Evolutionary conservation across 1,284 basidiomycete species (phyloP), one percentile per base, ranked within the genome.

Genomic region (Heterobasidion irregulare): DNA sequence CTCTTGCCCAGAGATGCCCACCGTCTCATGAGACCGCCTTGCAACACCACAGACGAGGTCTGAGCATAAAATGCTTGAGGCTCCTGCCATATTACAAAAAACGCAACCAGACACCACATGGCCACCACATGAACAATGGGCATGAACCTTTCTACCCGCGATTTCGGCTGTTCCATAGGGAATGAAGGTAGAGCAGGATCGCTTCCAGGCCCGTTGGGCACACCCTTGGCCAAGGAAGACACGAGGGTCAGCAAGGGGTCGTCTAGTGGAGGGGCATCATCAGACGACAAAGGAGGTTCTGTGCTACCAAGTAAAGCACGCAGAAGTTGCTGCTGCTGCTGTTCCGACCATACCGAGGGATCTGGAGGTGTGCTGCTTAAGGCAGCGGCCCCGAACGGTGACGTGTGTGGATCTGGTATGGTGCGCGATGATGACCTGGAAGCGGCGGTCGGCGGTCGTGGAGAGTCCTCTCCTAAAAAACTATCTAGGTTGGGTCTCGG

Each of bases 71-170:
- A 76, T 18, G 65, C 68, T 53, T 72, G 68, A 1, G 87, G 85
- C 62, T 88, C 86, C 59, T 68, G 72, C 68, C 76, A 80, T n/a
- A 87, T 58, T 2, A 86, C 77, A 65, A 88, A 90, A 65, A 81
- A 86, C 8, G 76, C 77, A 49, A 90, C 68, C 50, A 90, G 65
- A 19, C 65, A 65, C 85, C 85, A 89, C 63, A 81, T 75, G 7
- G 76, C 73, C 8, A 83, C 50, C 15, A 88, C 60, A 64, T 90
- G 88, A 15, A 89, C 56, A 54, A 88, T 61, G 0, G 86, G 85
- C 63, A 87, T 68, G 43, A 83, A 63, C 58, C 79, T 85, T 62
- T 84, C 83, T 36, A 83, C 56, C 9, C 68, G 66, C n/a, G 81
- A 75, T 56, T 67, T 69, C n/a, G 67, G 70, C 53, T 71, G 71